phyloP scores from a whole-genome alignment of 306 rosid genomes.

The Glycine tomentella region DNA sequence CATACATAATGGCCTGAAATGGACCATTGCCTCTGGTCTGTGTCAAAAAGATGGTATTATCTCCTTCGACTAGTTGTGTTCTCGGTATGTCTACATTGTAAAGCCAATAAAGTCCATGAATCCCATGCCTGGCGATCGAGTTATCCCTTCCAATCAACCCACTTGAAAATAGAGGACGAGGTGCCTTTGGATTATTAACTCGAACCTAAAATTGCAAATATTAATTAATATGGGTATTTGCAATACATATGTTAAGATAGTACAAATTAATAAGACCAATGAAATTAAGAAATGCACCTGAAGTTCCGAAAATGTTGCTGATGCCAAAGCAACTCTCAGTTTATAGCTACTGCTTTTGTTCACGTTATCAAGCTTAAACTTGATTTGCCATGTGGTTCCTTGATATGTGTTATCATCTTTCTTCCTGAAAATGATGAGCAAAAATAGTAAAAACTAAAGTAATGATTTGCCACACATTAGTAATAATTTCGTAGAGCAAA shows the following conservation, averaged over 20 bases:
- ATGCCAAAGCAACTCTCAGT: not conserved
- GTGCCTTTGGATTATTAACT: slow-evolving; percentile 70
- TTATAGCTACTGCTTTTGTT: too few relatives aligned
- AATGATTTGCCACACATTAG: not conserved
- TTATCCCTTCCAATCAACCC: slow-evolving; percentile 72
- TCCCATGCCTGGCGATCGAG: slow-evolving; percentile 65
- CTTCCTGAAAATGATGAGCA: slow-evolving; percentile 58
- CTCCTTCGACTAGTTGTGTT: slow-evolving; percentile 68
- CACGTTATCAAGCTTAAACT: too few relatives aligned
- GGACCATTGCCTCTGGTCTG: slow-evolving; percentile 74
- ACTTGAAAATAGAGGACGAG: slow-evolving; percentile 74
- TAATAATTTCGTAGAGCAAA: not conserved
- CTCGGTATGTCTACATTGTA: slow-evolving; percentile 58
- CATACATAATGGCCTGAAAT: slow-evolving; percentile 32
- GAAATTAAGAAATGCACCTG: slow-evolving; percentile 58
- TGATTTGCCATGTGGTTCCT: too few relatives aligned
- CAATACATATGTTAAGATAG: not conserved
- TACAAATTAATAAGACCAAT: not conserved
- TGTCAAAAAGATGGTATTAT: slow-evolving; percentile 71
- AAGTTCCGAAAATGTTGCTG: slow-evolving; percentile 76
- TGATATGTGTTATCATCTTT: too few relatives aligned
- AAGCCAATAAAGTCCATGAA: slow-evolving; percentile 87
- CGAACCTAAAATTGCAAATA: slow-evolving; percentile 63
- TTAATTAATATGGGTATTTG: not conserved
- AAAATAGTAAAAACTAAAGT: not conserved